Base-by-base conservation (phyloP, 176 grass and related monocot species). In the Eleusine coracana region DNA sequence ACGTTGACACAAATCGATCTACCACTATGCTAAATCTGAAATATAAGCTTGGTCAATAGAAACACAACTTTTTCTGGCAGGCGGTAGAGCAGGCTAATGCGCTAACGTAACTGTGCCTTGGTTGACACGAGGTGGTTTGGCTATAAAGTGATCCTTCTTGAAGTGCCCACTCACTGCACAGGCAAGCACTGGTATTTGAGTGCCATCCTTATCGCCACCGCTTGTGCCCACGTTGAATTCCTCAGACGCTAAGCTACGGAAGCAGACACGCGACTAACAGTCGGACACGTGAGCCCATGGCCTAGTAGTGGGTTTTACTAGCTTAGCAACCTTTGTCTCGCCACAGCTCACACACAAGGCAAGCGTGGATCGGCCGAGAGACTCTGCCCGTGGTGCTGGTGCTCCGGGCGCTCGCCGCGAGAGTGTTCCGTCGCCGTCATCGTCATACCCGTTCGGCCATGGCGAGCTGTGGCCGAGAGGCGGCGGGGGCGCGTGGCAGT, bases 301-400 rank as follows among this genome's bases (percentile, higher is more conserved):
- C 21, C 56, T 60, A 60, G 56, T 10, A 62, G 59, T 28, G 10
- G 23, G 3, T 5, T 62, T 28, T 34, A 34, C 31, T 34, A 34
- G 31, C 31, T 34, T n/a, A 60, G 21, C 56, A 0, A 60, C 58
- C 58, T 60, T 11, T 60, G 58, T 58, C 18, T 2, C 34, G 3
- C 73, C 51, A 45, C 42, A 27, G 39, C 81, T 16, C 59, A 29
- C 39, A 11, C 39, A 11, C 0, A 2, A 48, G 15, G 42, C 38
- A 27, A 81, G 49, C 27, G 78, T 87, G 85, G 85, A 87, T 87
- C 71, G 78, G 18, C 85, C 20, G 17, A 18, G 58, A 6, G 77
- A 73, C 3, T 0, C n/a, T 13, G 18, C 17, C 5, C 23, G 41
- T 60, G 54, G 51, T 7, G 36, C 13, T 16, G 42, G 41, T 23